Conservation (phyloP, 495 filamentous ascomycete species). For the Hypoxylon crocopeplum region DNA sequence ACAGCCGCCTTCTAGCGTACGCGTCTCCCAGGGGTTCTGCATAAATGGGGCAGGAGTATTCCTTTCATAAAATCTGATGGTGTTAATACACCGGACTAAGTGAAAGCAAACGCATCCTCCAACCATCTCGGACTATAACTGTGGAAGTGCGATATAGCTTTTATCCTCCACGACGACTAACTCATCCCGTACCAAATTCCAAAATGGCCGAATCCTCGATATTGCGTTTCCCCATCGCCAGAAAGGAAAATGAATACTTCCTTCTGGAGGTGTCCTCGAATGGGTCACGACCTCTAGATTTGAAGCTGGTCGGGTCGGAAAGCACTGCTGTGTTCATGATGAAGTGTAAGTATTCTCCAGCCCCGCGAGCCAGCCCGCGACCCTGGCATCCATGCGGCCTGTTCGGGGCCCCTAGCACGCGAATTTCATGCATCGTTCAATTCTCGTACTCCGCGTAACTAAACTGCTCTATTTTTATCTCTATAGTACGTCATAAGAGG, state of each 20-base stretch:
- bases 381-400: constrained; percentile 6
- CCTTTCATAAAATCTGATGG: too few relatives aligned
- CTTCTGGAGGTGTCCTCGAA: constrained; percentile 33
- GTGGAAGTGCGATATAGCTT: too few relatives aligned
- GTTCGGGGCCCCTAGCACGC: constrained; percentile 13
- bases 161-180: too few relatives aligned
- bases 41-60: too few relatives aligned
- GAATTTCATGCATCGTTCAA: constrained; percentile 18
- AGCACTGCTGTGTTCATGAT: constrained; percentile 39
- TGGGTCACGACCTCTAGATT: constrained; percentile 37
- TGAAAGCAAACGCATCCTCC: background rate
- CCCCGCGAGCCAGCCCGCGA: background rate
- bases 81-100: background rate
- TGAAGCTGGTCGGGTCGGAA: constrained; percentile 40
- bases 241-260: constrained; percentile 34
- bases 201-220: constrained; percentile 32
- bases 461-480: constrained; percentile 19
- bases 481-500: constrained; percentile 42
- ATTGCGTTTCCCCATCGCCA: constrained; percentile 38
- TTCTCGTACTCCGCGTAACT: constrained; percentile 16
- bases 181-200: background rate
- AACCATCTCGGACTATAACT: too few relatives aligned
- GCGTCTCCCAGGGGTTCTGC: background rate
- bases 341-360: constrained; percentile 36
- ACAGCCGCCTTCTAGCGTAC: background rate